Conservation (phyloP, 202 grass and related monocot species). For the Alloteropsis angusta region DNA sequence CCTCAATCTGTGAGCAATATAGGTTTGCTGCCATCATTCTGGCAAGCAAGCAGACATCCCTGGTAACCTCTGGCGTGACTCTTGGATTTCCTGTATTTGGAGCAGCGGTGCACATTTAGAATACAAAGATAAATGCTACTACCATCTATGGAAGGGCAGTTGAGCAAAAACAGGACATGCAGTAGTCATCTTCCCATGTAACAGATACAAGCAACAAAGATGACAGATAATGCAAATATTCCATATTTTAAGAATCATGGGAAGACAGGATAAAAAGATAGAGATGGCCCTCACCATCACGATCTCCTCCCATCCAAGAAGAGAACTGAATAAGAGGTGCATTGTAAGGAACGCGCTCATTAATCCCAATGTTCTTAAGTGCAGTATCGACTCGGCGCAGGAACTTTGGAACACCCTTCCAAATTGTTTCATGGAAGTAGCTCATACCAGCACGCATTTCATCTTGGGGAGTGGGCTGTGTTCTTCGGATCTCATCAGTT, state of each 20-base stretch:
- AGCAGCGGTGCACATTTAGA: slow-evolving; percentile 16
- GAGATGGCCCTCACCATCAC: slow-evolving; percentile 61
- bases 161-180: not conserved
- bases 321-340: slow-evolving; percentile 98
- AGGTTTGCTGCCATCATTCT: slow-evolving; percentile 89
- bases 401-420: slow-evolving; percentile 96
- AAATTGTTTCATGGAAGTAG: slow-evolving; percentile 98
- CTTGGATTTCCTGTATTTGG: slow-evolving; percentile 81
- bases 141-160: not conserved
- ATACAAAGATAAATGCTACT: not conserved
- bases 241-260: not conserved
- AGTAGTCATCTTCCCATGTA: not conserved
- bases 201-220: not conserved
- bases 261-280: not conserved
- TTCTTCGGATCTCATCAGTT: slow-evolving; percentile 96
- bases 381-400: slow-evolving; percentile 88
- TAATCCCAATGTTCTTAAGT: slow-evolving; percentile 85
- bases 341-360: slow-evolving; percentile 88
- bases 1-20: slow-evolving; percentile 92
- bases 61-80: slow-evolving; percentile 97
- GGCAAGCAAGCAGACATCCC: slow-evolving; percentile 94
- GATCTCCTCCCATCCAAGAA: slow-evolving; percentile 99
- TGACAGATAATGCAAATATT: not conserved
- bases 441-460: slow-evolving; percentile 99
- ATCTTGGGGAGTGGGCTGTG: slow-evolving; percentile 82